Conservation (phyloP, 352 stramenopile species). For the Phytophthora macrochlamydospora region DNA sequence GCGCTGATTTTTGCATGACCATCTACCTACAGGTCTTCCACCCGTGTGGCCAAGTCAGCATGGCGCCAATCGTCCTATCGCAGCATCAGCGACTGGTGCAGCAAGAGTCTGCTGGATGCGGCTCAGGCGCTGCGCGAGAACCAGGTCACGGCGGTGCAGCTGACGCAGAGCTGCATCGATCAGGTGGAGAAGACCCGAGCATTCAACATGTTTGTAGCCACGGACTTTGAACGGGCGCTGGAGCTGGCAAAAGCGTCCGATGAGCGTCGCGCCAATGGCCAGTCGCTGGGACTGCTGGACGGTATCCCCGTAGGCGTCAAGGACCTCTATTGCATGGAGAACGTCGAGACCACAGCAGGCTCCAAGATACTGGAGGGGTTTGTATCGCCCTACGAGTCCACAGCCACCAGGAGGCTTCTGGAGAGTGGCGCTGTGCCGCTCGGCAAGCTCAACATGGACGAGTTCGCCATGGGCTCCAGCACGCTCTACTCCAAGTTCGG, state of each 20-base stretch:
- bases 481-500: slow-evolving; percentile 92
- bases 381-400: slow-evolving; percentile 91
- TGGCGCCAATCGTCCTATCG: slow-evolving; percentile 4
- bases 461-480: slow-evolving; percentile 98
- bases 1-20: slow-evolving; percentile 2
- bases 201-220: slow-evolving; percentile 86
- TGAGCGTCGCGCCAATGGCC: slow-evolving; percentile 50
- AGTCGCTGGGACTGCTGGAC: slow-evolving; percentile 77
- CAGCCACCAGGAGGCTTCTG: slow-evolving; percentile 82
- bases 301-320: slow-evolving; percentile 97
- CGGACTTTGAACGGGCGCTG: slow-evolving; percentile 71
- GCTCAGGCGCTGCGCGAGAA: slow-evolving; percentile 51
- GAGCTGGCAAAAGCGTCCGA: slow-evolving; percentile 83
- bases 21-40: slow-evolving; percentile 9
- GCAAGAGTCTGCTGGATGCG: slow-evolving; percentile 56
- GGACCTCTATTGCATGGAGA: slow-evolving; percentile 94
- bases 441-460: slow-evolving; percentile 98
- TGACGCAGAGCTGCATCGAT: slow-evolving; percentile 74
- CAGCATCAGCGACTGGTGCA: slow-evolving; percentile 66
- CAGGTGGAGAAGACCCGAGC: slow-evolving; percentile 70
- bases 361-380: slow-evolving; percentile 93
- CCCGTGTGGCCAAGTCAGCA: slow-evolving; percentile 5
- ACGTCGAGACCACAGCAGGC: slow-evolving; percentile 83
- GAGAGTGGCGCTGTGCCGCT: slow-evolving; percentile 92
- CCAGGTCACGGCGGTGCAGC: slow-evolving; percentile 59